Base-by-base conservation (phyloP, 257 asterid genomes). In the Plantago ovata region DNA sequence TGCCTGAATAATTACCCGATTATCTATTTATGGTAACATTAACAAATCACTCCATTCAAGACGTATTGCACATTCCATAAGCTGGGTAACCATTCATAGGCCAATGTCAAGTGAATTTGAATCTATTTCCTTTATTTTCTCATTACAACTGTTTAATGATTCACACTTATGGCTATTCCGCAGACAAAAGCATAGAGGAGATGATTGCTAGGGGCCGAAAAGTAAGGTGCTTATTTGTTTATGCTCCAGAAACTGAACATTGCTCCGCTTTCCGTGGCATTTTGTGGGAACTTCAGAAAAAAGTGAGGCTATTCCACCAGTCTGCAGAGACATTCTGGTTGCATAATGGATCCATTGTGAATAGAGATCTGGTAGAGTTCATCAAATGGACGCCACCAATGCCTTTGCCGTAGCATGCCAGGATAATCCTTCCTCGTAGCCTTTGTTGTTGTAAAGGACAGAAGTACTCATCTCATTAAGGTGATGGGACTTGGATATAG, bases 291-390 rank as follows among this genome's bases (percentile, higher is more conserved):
- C 95, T 93, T 60, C 89, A 93, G 71, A 86, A 76, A 84, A 89
- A 81, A 77, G 94, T 89, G 74, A 82, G 98, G 79, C 84, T 61
- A 60, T 86, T 93, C 64, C 98, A 93, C 48, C 95, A 93, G 57
- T 89, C 98, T 41, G 63, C 83, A 0, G 97, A 86, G 69, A 88
- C 97, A 13, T 93, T 93, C 75, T 93, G 98, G 98, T 69, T 93
- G 75, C 98, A 86, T 61, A 84, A 93, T 53, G 79, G 87, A 68
- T 80, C 95, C 38, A 60, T 82, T 39, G 83, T 93, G 23, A 79
- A 76, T 43, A 71, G 97, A 63, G 81, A 88, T 77, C 73, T 89
- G 65, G 70, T 79, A 21, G 97, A 80, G 64, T 93, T 93, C 79
- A 75, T 71, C 62, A 82, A 72, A 67, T 93, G 96, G 97, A 82